Evolutionary conservation across 768 basidiomycete genomes (phyloP).

Genomic region (Punctularia strigosozonata): DNA sequence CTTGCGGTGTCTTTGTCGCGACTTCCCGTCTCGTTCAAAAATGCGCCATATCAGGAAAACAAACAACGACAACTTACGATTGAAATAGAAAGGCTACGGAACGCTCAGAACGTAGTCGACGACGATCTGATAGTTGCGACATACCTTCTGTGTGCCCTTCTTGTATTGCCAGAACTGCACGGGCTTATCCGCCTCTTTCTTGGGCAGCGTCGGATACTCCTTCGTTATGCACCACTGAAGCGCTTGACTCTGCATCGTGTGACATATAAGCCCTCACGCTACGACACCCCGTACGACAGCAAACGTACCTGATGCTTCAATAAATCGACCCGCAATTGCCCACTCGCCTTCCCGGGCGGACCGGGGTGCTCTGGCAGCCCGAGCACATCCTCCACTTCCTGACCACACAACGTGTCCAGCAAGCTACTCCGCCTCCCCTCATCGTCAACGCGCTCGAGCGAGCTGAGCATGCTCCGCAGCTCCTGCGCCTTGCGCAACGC

Average conservation of each 20-base stretch:
- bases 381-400: constrained; percentile 58
- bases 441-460: constrained; percentile 67
- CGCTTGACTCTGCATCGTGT: constrained; percentile 51
- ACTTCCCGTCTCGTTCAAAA: constrained; percentile 27
- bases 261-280: background rate
- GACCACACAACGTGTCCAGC: constrained; percentile 58
- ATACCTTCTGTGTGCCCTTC: constrained; percentile 42
- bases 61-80: constrained; percentile 13
- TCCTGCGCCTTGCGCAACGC: constrained; percentile 51
- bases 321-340: constrained; percentile 59
- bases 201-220: constrained; percentile 71
- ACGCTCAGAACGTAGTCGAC: background rate
- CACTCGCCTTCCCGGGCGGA: constrained; percentile 60
- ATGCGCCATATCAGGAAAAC: background rate
- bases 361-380: constrained; percentile 57
- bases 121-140: constrained; percentile 5
- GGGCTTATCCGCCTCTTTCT: constrained; percentile 50
- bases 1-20: constrained; percentile 73
- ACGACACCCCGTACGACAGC: background rate
- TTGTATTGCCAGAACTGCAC: constrained; percentile 85
- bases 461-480: constrained; percentile 49
- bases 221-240: constrained; percentile 76
- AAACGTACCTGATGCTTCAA: constrained; percentile 66
- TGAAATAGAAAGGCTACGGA: constrained; percentile 24
- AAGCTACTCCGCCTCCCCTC: constrained; percentile 61